A percentile compares a stretch with the other conserved stretches of the same genome.
phyloP scores from a whole-genome alignment of 164 flowering plant species.

The Nymphaea colorata region DNA sequence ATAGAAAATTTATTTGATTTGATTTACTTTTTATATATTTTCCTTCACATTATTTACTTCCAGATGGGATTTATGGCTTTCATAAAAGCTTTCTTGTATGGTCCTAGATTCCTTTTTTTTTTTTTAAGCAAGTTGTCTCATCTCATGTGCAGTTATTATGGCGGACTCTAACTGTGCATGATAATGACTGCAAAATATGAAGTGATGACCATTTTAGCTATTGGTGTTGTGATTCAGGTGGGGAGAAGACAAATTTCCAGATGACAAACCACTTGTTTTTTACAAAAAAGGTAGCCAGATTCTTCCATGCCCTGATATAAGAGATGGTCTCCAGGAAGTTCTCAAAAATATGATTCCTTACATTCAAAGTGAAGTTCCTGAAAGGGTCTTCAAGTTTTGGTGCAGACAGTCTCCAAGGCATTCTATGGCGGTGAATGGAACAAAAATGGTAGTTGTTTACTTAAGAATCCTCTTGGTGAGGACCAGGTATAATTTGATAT shows the following conservation, averaged over 20 bases:
- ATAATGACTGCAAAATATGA: too few species aligned
- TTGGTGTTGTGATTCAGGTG: slow-evolving; percentile 44
- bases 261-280: slow-evolving; percentile 91
- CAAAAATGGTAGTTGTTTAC: slow-evolving; percentile 91
- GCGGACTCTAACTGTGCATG: too few species aligned
- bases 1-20: too few species aligned
- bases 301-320: slow-evolving; percentile 48
- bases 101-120: too few species aligned
- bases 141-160: too few species aligned
- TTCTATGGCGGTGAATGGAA: slow-evolving; percentile 98
- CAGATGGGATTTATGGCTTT: too few species aligned
- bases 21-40: too few species aligned
- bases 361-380: slow-evolving; percentile 54
- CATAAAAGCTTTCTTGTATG: too few species aligned
- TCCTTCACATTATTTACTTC: too few species aligned
- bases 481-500: slow-evolving; percentile 33
- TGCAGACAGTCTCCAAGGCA: slow-evolving; percentile 95
- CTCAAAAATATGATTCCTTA: slow-evolving; percentile 55
- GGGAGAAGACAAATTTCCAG: slow-evolving; percentile 82
- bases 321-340: slow-evolving; percentile 63
- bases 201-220: not conserved
- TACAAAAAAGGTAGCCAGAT: slow-evolving; percentile 51
- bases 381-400: slow-evolving; percentile 70
- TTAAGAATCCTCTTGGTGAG: slow-evolving; percentile 52
- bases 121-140: too few species aligned